Base-by-base conservation (phyloP, 1,284 basidiomycete species). In the Moniliella sp. region DNA sequence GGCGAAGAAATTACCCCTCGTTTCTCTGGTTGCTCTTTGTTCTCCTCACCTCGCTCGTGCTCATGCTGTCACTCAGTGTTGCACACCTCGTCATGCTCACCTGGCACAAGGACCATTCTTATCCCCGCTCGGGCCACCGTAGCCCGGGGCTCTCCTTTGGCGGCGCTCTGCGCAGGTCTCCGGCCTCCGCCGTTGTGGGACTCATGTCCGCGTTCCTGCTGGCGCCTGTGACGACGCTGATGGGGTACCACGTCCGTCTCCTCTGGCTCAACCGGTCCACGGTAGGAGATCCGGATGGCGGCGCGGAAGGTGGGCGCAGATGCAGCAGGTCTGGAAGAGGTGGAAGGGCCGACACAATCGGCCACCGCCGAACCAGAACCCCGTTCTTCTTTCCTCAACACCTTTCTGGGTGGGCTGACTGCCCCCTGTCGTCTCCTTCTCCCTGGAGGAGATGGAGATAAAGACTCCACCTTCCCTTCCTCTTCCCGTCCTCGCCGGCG, bases 21-120 rank as follows among this genome's bases (percentile, higher is more conserved):
- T 61, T 59, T 26, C n/a, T 46, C 54, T 34, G 47, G 46, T 8
- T 59, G 59, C 27, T 35, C 59, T 5, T 26, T 33, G n/a, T 32
- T 34, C 14, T 26, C 26, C 18, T 25, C 45, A 2, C 7, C 36
- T 2, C 18, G 18, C 3, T n/a, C n/a, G n/a, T n/a, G n/a, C n/a
- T n/a, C n/a, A n/a, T n/a, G n/a, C n/a, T n/a, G n/a, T n/a, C n/a
- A n/a, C 31, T 43, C 0, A 39, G 36, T 17, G 40, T 48, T 11
- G 7, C 46, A 2, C 42, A 36, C 25, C 31, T 45, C 30, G 45
- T 37, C 25, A 28, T 44, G 17, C 27, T 52, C 5, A 50, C 47
- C 1, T 33, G 33, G 28, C 35, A 41, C 0, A 26, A 17, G 14
- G 31, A 25, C 3, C 40, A 36, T 15, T 17, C 33, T 10, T 36